Evolutionary conservation across 768 basidiomycete species (phyloP).

Genomic region (Exsudoporus frostii): DNA sequence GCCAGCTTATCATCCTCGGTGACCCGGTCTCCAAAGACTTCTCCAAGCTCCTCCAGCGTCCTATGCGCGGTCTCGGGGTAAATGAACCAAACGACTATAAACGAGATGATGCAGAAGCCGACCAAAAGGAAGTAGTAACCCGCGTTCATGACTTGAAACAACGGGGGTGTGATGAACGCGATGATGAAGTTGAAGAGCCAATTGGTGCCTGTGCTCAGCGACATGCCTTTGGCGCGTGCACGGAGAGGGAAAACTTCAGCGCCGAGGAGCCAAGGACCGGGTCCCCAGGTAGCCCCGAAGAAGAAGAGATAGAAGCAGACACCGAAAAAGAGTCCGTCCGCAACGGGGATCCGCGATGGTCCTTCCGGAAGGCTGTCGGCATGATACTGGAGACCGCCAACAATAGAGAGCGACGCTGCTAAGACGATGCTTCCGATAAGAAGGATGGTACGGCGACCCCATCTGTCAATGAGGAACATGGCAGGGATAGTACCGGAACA

Average conservation of each 20-base stretch:
- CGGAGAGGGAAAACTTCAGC: constrained; percentile 49
- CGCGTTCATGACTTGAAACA: constrained; percentile 48
- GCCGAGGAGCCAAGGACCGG: constrained; percentile 50
- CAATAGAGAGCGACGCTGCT: constrained; percentile 43
- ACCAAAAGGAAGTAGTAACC: constrained; percentile 53
- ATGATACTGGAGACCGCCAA: constrained; percentile 50
- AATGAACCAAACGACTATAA: constrained; percentile 43
- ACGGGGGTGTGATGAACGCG: constrained; percentile 53
- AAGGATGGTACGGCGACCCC: constrained; percentile 51
- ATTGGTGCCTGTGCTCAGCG: constrained; percentile 33
- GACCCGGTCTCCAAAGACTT: constrained; percentile 44
- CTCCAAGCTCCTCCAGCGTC: constrained; percentile 49
- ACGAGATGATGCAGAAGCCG: constrained; percentile 43
- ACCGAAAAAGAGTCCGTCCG: constrained; percentile 39
- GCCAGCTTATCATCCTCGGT: constrained; percentile 22
- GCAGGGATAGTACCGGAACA: constrained; percentile 51
- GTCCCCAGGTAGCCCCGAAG: constrained; percentile 56
- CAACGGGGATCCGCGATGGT: constrained; percentile 26
- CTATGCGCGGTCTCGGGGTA: constrained; percentile 48
- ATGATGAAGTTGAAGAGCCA: constrained; percentile 39
- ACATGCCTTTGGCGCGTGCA: constrained; percentile 39
- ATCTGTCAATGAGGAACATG: constrained; percentile 50
- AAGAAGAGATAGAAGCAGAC: constrained; percentile 60
- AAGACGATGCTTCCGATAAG: constrained; percentile 45
- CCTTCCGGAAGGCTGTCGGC: constrained; percentile 40